Evolutionary conservation across 2,329 filamentous ascomycete species (phyloP).

Genomic region (Hymenoscyphus fraxineus): DNA sequence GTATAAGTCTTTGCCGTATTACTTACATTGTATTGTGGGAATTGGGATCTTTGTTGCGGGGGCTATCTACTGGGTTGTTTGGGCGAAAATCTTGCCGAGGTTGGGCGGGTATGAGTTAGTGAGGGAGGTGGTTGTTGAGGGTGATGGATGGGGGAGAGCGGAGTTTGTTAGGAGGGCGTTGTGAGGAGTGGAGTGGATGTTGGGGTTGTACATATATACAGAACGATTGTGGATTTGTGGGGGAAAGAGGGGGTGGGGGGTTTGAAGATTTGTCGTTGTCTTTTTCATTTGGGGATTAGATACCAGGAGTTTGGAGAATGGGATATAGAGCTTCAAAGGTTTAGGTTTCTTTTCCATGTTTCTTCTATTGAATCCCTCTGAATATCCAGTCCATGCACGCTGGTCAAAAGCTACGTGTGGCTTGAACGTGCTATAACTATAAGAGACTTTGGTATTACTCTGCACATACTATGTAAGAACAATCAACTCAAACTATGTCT

Average conservation of each 20-base stretch:
- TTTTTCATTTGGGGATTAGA: background rate
- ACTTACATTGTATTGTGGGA: slow-evolving; percentile 54
- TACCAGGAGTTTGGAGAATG: slow-evolving; percentile 1
- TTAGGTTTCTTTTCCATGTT: background rate
- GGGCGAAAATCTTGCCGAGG: slow-evolving; percentile 50
- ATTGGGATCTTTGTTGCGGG: slow-evolving; percentile 51
- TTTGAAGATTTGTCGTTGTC: no score
- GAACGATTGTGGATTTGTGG: no score
- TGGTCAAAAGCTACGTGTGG: no score
- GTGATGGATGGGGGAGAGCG: slow-evolving; percentile 61
- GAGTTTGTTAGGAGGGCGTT: slow-evolving; percentile 40
- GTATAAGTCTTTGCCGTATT: slow-evolving; percentile 53
- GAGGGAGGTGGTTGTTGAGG: slow-evolving; percentile 50
- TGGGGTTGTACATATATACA: background rate
- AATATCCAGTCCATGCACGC: no score
- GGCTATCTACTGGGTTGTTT: slow-evolving; percentile 53
- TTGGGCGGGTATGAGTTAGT: slow-evolving; percentile 54
- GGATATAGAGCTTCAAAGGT: background rate
- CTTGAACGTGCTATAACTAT: no score
- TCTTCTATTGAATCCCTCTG: no score
- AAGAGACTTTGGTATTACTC: no score
- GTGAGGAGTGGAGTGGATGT: background rate
- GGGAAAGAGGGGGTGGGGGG: no score
- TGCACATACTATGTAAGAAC: no score
- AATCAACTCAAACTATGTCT: no score